Conservation (phyloP, 78 protist species). For the Planoprotostelium fungivorum region DNA sequence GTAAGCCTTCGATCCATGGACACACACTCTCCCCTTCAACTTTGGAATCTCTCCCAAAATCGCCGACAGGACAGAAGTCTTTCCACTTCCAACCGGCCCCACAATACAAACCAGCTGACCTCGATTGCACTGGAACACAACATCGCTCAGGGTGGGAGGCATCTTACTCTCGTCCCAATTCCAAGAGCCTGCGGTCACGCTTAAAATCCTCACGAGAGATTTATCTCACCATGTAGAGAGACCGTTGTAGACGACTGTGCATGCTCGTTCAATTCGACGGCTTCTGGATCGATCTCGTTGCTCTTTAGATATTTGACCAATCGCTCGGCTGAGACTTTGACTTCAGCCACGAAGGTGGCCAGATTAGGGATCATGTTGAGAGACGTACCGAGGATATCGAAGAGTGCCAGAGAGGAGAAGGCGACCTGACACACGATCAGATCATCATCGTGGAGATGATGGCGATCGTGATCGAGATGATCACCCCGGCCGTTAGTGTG, state of each 20-base stretch:
- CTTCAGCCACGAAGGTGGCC: constrained; percentile 57
- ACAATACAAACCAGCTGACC: constrained; percentile 64
- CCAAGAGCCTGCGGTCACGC: background rate
- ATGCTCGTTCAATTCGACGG: background rate
- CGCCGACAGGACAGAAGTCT: constrained; percentile 71
- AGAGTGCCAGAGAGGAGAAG: constrained; percentile 79
- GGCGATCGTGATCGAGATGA: background rate
- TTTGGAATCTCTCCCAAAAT: constrained; percentile 73
- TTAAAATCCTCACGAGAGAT: background rate
- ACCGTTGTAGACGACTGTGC: background rate
- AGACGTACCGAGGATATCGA: constrained; percentile 85
- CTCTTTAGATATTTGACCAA: constrained; percentile 49
- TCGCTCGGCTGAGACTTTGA: constrained; percentile 69
- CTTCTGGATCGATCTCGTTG: constrained; percentile 45
- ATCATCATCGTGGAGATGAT: too few relatives aligned
- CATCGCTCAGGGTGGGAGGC: constrained; percentile 3
- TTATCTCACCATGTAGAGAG: constrained; percentile 7
- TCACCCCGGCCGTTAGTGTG: constrained; percentile 55
- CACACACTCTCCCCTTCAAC: constrained; percentile 31
- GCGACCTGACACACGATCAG: constrained; percentile 15
- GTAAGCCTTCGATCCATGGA: constrained; percentile 64
- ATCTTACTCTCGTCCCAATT: constrained; percentile 43
- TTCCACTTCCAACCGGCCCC: constrained; percentile 90
- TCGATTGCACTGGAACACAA: constrained; percentile 12
- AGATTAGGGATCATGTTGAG: constrained; percentile 72